Evolutionary conservation across 2,329 filamentous ascomycete genomes (phyloP).

Genomic region (Xylariaceae sp.): DNA sequence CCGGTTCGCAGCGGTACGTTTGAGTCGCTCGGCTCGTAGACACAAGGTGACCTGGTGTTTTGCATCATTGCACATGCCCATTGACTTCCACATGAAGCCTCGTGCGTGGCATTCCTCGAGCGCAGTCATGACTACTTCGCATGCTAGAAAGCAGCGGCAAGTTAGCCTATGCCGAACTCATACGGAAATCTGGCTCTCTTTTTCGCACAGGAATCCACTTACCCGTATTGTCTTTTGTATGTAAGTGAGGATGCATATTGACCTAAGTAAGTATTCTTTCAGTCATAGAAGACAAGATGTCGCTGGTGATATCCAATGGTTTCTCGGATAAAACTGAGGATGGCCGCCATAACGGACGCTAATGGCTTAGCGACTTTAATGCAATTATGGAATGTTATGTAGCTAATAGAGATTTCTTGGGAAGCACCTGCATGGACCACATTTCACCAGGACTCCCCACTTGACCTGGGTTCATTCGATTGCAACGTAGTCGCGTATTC

Average conservation of each 20-base stretch:
- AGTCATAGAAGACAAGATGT: background rate
- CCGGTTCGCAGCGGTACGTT: conserved; percentile 73
- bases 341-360: too few relatives aligned
- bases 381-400: too few relatives aligned
- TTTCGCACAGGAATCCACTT: conserved; percentile 25
- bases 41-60: conserved; percentile 84
- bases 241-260: conserved; percentile 94
- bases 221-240: conserved; percentile 90
- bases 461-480: too few relatives aligned
- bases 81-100: conserved; percentile 87
- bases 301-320: conserved; percentile 9
- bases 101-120: conserved; percentile 93
- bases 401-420: too few relatives aligned
- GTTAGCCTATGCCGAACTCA: background rate
- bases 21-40: conserved; percentile 72
- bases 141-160: conserved; percentile 54
- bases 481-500: background rate
- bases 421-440: conserved; percentile 24
- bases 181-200: background rate
- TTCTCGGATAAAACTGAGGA: conserved; percentile 2
- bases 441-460: conserved; percentile 19
- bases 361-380: too few relatives aligned
- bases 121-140: conserved; percentile 87
- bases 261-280: conserved; percentile 2
- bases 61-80: conserved; percentile 83